Evolutionary conservation across 805 yeast species (phyloP).

Genomic region (Saccharomycopsis capsularis): DNA sequence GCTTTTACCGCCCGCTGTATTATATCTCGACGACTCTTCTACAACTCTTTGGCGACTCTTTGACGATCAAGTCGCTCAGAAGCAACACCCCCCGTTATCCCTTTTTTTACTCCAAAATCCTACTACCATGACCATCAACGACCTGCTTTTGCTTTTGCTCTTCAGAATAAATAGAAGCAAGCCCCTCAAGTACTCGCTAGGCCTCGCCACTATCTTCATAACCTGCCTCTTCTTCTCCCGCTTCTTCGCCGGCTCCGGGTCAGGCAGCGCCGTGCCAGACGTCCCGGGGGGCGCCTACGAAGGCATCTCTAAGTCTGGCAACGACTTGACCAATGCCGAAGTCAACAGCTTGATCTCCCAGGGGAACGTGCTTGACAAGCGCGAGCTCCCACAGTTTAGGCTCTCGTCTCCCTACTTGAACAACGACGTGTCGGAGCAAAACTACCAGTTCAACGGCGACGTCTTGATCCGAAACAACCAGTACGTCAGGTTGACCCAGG

Average conservation of each 20-base stretch:
- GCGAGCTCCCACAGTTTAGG: conserved; percentile 29
- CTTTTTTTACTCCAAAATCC: too few species aligned
- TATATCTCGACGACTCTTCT: too few species aligned
- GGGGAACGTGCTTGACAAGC: conserved; percentile 31
- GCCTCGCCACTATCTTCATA: neutral
- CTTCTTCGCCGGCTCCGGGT: neutral
- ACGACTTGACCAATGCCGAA: conserved; percentile 18
- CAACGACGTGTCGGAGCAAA: conserved; percentile 28
- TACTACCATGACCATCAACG: neutral
- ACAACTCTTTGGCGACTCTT: too few species aligned
- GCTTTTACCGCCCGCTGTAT: too few species aligned
- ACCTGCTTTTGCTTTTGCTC: conserved; percentile 1
- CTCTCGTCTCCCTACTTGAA: conserved; percentile 38
- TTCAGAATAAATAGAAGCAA: conserved; percentile 5
- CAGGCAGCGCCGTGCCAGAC: neutral
- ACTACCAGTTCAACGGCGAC: conserved; percentile 42
- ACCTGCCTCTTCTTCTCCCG: neutral
- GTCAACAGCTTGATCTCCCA: conserved; percentile 16
- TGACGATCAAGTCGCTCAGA: too few species aligned
- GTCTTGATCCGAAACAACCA: conserved; percentile 36
- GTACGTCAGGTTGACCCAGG: conserved; percentile 29
- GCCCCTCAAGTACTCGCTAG: conserved; percentile 5
- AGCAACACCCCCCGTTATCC: too few species aligned
- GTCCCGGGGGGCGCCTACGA: too few species aligned
- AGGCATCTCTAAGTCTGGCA: conserved; percentile 3